phyloP scores from a whole-genome alignment of 495 filamentous ascomycete genomes.

The Pseudoneurospora amorphoporcata region DNA sequence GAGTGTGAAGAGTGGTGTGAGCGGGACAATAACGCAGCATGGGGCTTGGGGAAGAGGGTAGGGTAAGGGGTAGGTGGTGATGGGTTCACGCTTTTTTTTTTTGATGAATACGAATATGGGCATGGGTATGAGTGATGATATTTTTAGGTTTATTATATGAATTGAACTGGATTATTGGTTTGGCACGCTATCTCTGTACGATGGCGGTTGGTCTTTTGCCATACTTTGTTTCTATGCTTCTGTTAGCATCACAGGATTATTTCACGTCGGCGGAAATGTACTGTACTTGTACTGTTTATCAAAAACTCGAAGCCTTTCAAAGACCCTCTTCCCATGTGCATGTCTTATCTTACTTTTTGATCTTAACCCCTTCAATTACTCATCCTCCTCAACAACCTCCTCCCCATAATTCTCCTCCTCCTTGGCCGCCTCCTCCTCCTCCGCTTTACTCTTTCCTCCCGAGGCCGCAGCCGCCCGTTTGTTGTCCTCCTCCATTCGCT shows the following conservation, averaged over 20 bases:
- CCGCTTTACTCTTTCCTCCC: background rate
- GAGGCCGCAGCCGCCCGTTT: conserved; percentile 20
- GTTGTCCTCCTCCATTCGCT: conserved; percentile 84
- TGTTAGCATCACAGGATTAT: background rate
- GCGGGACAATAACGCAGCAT: background rate
- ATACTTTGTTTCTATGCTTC: background rate
- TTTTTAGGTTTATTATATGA: background rate
- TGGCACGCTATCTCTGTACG: background rate
- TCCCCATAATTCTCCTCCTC: conserved; percentile 86
- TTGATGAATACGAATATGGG: background rate
- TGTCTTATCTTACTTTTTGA: too few relatives aligned
- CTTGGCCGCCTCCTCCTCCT: conserved; percentile 63
- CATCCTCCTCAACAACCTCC: conserved; percentile 51
- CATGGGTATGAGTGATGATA: background rate
- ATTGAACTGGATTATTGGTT: background rate
- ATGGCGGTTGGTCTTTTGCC: background rate
- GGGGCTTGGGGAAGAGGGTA: conserved; percentile 11
- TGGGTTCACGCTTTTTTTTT: background rate
- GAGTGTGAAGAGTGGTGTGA: background rate
- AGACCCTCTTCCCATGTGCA: too few relatives aligned
- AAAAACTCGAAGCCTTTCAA: background rate
- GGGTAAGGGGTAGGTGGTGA: background rate
- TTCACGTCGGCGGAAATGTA: background rate
- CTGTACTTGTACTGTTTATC: background rate
- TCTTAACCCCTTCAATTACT: background rate